Conservation (phyloP, 2,329 filamentous ascomycete genomes). For the Nectriaceae sp. region DNA sequence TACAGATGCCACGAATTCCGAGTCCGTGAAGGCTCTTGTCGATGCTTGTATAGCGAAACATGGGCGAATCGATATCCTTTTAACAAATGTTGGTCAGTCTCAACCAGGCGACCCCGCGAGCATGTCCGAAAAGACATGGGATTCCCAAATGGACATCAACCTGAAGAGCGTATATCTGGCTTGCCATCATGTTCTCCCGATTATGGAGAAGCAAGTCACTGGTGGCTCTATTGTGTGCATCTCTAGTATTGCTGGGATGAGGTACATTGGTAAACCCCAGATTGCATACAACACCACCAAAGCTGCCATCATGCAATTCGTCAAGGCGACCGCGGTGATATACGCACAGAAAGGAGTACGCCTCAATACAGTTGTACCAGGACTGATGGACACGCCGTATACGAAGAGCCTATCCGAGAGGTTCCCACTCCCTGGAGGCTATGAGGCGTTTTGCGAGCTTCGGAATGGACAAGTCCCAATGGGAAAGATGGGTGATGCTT, state of each 20-base stretch:
- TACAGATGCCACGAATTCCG: slow-evolving; percentile 53
- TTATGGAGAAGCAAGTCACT: slow-evolving; percentile 51
- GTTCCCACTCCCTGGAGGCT: slow-evolving; percentile 44
- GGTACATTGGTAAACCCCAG: slow-evolving; percentile 52
- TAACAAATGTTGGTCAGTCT: slow-evolving; percentile 62
- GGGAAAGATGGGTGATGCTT: slow-evolving; percentile 59
- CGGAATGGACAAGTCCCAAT: slow-evolving; percentile 59
- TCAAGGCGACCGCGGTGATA: slow-evolving; percentile 50
- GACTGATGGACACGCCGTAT: slow-evolving; percentile 57
- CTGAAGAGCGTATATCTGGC: slow-evolving; percentile 57
- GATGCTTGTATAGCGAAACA: slow-evolving; percentile 52
- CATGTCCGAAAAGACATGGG: slow-evolving; percentile 52
- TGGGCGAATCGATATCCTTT: slow-evolving; percentile 59
- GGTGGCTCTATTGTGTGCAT: slow-evolving; percentile 49
- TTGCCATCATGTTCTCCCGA: slow-evolving; percentile 52
- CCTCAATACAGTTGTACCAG: slow-evolving; percentile 57
- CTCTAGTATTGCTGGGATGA: slow-evolving; percentile 52
- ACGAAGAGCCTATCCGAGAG: slow-evolving; percentile 46
- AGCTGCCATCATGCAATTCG: slow-evolving; percentile 53
- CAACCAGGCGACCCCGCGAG: slow-evolving; percentile 52
- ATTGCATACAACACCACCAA: slow-evolving; percentile 56
- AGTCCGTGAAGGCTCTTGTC: slow-evolving; percentile 54
- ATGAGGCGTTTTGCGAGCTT: slow-evolving; percentile 51
- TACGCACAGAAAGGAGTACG: slow-evolving; percentile 49
- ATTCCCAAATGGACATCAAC: slow-evolving; percentile 55